Conservation (phyloP, 495 filamentous ascomycete species). For the Copromyces sp. region DNA sequence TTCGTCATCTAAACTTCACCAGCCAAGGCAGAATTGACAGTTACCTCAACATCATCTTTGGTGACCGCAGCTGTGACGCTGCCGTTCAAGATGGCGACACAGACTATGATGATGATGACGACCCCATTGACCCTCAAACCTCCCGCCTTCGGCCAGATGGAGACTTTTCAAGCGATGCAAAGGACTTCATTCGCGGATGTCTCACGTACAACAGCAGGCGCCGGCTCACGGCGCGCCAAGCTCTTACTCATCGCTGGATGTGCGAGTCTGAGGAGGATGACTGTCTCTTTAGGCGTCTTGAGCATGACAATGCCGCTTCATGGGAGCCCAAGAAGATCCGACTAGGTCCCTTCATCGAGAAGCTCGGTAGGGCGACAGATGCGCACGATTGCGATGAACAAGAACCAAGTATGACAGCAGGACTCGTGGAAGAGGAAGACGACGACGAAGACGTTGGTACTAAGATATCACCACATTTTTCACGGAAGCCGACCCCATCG, state of each 20-base stretch:
- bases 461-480: neutral
- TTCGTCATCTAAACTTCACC: conserved; percentile 3
- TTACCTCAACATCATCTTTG: conserved; percentile 31
- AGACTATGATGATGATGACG: neutral
- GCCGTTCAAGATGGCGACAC: neutral
- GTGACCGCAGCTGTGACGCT: conserved; percentile 25
- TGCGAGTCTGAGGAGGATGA: conserved; percentile 25
- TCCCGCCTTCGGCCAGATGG: conserved; percentile 47
- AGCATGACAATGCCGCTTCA: conserved; percentile 1
- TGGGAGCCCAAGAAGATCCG: conserved; percentile 15
- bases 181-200: conserved; percentile 66
- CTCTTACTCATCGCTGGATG: conserved; percentile 55
- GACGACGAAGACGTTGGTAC: neutral
- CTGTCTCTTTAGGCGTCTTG: conserved; percentile 44
- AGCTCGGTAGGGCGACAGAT: neutral
- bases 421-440: neutral
- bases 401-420: neutral
- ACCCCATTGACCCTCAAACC: neutral
- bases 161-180: conserved; percentile 54
- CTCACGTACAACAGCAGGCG: conserved; percentile 60
- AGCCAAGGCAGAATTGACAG: conserved; percentile 7
- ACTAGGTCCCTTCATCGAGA: conserved; percentile 1
- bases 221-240: conserved; percentile 68
- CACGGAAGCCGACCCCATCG: neutral
- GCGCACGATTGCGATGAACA: neutral